Evolutionary conservation across 2,329 filamentous ascomycete species (phyloP).

Genomic region (Fusarium piperis): DNA sequence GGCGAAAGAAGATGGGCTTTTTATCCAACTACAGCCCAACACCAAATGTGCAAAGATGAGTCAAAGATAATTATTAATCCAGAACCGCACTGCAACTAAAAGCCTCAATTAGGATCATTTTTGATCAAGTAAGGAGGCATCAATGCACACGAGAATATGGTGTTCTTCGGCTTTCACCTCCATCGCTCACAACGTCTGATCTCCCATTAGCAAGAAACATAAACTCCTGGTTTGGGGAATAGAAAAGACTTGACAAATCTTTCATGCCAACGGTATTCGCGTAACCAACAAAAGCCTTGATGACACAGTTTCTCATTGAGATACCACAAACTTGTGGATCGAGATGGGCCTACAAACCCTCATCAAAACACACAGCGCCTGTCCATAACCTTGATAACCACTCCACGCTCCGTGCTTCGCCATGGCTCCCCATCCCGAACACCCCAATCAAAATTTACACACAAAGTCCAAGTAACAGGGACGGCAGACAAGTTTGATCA

Average conservation of each 20-base stretch:
- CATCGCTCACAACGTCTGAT: not conserved
- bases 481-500: not conserved
- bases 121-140: not conserved
- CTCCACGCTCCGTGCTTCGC: conserved; percentile 38
- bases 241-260: not conserved
- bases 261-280: not conserved
- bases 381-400: conserved; percentile 19
- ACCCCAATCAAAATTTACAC: conserved; percentile 30
- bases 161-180: not conserved
- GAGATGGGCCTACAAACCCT: not conserved
- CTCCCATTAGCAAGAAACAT: not conserved
- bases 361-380: conserved; percentile 23
- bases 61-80: not conserved
- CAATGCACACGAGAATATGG: not conserved
- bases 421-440: conserved; percentile 16
- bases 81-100: not conserved
- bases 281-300: not conserved
- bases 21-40: not conserved
- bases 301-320: conserved; percentile 2
- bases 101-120: not conserved
- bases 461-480: not conserved
- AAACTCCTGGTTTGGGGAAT: not conserved
- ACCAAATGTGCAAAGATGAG: not conserved
- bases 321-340: not conserved
- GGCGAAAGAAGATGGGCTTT: not conserved